Evolutionary conservation across 768 basidiomycete species (phyloP), one percentile per base, ranked within the genome.

Genomic region (Russula sp.): DNA sequence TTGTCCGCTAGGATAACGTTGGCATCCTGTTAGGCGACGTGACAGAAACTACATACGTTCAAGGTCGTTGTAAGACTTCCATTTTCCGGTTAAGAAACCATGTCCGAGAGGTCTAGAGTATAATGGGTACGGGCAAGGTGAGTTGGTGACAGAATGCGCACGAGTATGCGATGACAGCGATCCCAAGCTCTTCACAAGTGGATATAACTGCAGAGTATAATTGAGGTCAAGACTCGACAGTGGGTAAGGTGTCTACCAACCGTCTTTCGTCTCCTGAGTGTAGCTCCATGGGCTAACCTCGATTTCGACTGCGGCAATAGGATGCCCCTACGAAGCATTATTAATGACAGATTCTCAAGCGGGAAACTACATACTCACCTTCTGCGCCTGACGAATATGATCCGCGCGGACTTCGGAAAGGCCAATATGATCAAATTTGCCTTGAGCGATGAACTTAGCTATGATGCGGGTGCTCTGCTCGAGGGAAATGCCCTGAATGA

Each of bases 281-380:
- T 83, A 83, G 4, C 79, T 76, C 78, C 83, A 86, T 2, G 83
- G 78, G 65, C 82, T 85, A 43, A 85, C 74, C 69, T 89, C 87
- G 48, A 88, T 85, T 70, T 89, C 86, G 9, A 84, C 83, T 13
- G 81, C 75, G 18, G 81, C 75, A 60, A 87, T 78, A 5, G 66
- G 66, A 32, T 60, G 56, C 7, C 58, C 56, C 66, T 65, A 34
- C 7, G 32, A 42, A 29, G 10, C 36, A 5, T 16, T 20, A 45
- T 45, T 13, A 46, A 38, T 39, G 13, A 13, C 5, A 3, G 5
- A n/a, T n/a, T 20, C 34, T 20, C 16, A 32, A 32, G 80, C 80
- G 53, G 79, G 75, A 16, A 85, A 29, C 29, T 72, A 78, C 81
- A 70, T 22, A 32, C 39, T 61, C 32, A 61, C 66, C 10, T n/a